Evolutionary conservation across 805 yeast genomes (phyloP), one percentile per base, ranked within the genome.

Genomic region (Hanseniaspora occidentalis): DNA sequence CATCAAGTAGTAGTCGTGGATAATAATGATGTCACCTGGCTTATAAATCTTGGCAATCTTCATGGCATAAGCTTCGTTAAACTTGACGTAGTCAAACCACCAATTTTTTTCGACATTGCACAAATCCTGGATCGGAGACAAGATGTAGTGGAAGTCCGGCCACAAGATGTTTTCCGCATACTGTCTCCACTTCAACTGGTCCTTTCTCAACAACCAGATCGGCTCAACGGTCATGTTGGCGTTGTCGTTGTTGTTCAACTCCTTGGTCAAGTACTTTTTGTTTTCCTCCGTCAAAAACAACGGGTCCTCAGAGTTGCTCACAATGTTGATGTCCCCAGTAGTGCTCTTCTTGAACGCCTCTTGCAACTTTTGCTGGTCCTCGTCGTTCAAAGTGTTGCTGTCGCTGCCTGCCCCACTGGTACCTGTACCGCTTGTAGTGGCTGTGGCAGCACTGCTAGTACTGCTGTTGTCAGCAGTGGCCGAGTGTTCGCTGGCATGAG

Each of bases 121-220:
- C 4, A 84, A 84, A 54, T 80, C 80, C 2, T 77, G 70, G 0
- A 81, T 73, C 42, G 79, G 79, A 35, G 79, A 79, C 59, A 84
- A 81, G 57, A 92, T 85, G 62, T 92, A 92, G 56, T 92, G 98
- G 61, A 89, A 77, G 2, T 85, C 80, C 1, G 96, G 96, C 97
- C 98, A 92, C 22, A 92, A 65, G 17, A 79, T 79, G 50, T 81
- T 76, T 56, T 89, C 97, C 1, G 96, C 94, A 54, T 84, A 89
- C 48, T 70, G 70, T 49, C 96, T 71, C 95, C 96, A 89, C 44
- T 88, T 67, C 35, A 67, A 67, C 57, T 83, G 94, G 59, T 82
- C 82, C 45, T 78, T 73, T 45, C 92, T 72, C 41, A 82, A 66
- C 25, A 89, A 64, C 95, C 96, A 88, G 40, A 89, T 82, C 0